phyloP scores from a whole-genome alignment of 78 protist species.

The Dictyostelium firmibasis region DNA sequence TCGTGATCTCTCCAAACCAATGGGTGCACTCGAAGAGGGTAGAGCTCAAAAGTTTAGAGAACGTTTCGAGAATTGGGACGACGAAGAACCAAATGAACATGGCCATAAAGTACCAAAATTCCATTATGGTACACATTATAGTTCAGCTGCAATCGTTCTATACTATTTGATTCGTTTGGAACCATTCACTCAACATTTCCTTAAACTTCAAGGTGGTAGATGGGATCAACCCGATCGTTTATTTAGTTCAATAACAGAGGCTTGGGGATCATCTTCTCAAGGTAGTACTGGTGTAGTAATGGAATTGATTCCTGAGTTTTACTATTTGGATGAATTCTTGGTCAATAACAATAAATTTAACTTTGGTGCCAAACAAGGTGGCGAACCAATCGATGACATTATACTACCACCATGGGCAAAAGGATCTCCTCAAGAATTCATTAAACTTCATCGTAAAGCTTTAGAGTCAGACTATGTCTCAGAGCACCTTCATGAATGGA shows the following conservation, averaged over 20 bases:
- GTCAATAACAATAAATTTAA: slow-evolving; percentile 68
- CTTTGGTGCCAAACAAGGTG: slow-evolving; percentile 86
- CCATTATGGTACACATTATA: slow-evolving; percentile 97
- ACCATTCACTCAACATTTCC: slow-evolving; percentile 92
- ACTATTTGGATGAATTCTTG: slow-evolving; percentile 78
- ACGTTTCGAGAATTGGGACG: slow-evolving; percentile 81
- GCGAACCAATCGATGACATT: slow-evolving; percentile 85
- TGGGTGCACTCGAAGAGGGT: slow-evolving; percentile 91
- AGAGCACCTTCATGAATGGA: slow-evolving; percentile 94
- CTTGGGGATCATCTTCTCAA: slow-evolving; percentile 78
- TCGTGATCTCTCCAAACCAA: slow-evolving; percentile 96
- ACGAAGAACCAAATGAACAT: slow-evolving; percentile 60
- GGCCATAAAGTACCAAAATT: slow-evolving; percentile 81
- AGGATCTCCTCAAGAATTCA: slow-evolving; percentile 80
- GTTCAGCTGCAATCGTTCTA: slow-evolving; percentile 85
- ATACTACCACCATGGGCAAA: slow-evolving; percentile 97
- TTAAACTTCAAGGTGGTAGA: slow-evolving; percentile 91
- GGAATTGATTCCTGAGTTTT: slow-evolving; percentile 97
- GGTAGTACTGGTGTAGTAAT: slow-evolving; percentile 84
- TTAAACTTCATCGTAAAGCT: slow-evolving; percentile 81
- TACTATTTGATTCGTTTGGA: slow-evolving; percentile 95
- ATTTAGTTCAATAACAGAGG: slow-evolving; percentile 84
- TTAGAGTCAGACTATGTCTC: slow-evolving; percentile 93
- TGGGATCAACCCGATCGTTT: slow-evolving; percentile 97
- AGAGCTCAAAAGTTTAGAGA: slow-evolving; percentile 76